Evolutionary conservation across 768 basidiomycete genomes (phyloP).

Genomic region (Podaxis mareebaensis): DNA sequence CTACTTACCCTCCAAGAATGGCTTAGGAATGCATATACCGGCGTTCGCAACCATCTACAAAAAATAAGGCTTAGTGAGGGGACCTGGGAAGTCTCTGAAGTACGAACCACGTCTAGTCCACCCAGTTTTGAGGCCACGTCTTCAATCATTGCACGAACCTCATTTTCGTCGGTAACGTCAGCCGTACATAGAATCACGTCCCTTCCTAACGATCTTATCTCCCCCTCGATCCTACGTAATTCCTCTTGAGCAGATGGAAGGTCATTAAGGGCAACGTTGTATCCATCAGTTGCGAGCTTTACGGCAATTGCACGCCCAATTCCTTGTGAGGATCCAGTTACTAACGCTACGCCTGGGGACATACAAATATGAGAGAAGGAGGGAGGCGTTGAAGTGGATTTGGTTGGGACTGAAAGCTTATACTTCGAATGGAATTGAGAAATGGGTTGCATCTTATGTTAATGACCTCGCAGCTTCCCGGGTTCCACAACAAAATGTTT

Average conservation of each 20-base stretch:
- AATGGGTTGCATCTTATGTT: too few species aligned
- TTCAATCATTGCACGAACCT: constrained; percentile 22
- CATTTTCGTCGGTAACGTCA: constrained; percentile 22
- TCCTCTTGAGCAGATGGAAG: constrained; percentile 19
- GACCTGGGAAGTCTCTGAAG: not conserved
- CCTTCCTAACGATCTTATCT: constrained; percentile 19
- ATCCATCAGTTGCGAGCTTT: constrained; percentile 45
- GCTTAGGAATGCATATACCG: constrained; percentile 12
- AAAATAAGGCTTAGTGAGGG: not conserved
- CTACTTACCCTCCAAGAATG: constrained; percentile 10
- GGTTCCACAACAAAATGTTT: too few species aligned
- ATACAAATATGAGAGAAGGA: constrained; percentile 20
- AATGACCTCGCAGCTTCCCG: too few species aligned
- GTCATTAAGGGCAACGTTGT: constrained; percentile 44
- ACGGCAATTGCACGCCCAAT: constrained; percentile 49
- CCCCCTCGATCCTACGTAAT: constrained; percentile 14
- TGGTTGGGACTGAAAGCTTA: not conserved
- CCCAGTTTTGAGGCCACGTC: constrained; percentile 18
- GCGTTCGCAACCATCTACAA: constrained; percentile 17
- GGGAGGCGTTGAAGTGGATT: not conserved
- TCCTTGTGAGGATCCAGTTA: constrained; percentile 48
- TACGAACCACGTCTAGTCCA: constrained; percentile 22
- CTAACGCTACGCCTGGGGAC: constrained; percentile 33
- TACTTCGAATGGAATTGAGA: too few species aligned
- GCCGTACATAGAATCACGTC: constrained; percentile 13